Conservation (phyloP, 345 rosid genomes). For the Murraya paniculata region DNA sequence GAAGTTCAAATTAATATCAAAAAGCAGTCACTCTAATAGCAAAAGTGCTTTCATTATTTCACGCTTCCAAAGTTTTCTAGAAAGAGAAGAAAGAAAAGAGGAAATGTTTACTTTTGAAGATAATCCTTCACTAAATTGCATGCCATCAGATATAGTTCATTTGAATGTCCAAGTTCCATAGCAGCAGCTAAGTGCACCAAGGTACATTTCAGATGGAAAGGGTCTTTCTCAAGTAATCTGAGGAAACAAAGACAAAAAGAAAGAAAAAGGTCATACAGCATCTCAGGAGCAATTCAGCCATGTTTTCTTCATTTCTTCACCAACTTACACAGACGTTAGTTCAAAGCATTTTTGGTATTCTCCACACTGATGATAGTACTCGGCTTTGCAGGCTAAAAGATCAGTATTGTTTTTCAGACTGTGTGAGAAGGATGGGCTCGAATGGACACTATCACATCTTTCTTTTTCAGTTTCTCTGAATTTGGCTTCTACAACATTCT, state of each 20-base stretch:
- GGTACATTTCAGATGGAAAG: conserved; percentile 88
- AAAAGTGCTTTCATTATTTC: not conserved
- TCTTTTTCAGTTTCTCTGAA: conserved; percentile 82
- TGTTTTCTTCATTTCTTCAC: conserved; percentile 8
- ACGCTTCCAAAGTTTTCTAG: not conserved
- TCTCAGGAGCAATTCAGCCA: conserved; percentile 7
- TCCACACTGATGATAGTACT: conserved; percentile 93
- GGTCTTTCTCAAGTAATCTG: conserved; percentile 95
- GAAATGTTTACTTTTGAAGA: conserved; percentile 78
- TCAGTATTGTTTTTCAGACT: conserved; percentile 72
- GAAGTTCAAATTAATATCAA: not conserved
- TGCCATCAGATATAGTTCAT: conserved; percentile 95
- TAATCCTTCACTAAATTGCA: conserved; percentile 95
- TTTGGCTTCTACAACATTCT: conserved; percentile 74
- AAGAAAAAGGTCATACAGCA: conserved; percentile 19
- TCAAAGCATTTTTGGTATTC: conserved; percentile 95
- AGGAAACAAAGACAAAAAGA: conserved; percentile 5
- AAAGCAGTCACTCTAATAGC: not conserved
- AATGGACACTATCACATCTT: conserved; percentile 41
- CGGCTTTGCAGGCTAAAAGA: conserved; percentile 94
- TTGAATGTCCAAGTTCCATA: conserved; percentile 92
- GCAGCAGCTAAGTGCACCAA: conserved; percentile 91
- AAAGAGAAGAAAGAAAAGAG: not conserved
- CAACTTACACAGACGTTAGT: conserved; percentile 75
- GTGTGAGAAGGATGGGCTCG: conserved; percentile 50